These are phyloP conservation scores for Mycena galericulata DNA, from an alignment of 768 basidiomycete genomes.

Conservation along the genomic window DNA sequence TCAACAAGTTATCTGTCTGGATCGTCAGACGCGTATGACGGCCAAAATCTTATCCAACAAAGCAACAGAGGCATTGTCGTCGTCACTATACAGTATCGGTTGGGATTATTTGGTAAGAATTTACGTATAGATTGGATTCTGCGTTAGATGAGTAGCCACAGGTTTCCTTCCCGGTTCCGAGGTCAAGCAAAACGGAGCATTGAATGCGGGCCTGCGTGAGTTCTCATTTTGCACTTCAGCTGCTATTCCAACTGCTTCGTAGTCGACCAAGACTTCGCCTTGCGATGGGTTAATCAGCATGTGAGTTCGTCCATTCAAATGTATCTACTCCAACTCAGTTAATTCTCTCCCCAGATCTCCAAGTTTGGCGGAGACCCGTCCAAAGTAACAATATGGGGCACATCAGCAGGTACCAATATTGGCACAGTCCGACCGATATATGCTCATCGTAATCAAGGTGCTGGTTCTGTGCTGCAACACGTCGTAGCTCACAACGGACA, in stretches of 20 bases:
- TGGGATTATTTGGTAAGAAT: constrained; percentile 20
- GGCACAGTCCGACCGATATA: background rate
- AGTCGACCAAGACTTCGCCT: constrained; percentile 46
- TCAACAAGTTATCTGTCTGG: constrained; percentile 1
- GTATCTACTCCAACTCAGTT: too few relatives aligned
- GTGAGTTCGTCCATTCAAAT: constrained; percentile 34
- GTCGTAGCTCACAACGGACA: constrained; percentile 47
- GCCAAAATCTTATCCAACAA: constrained; percentile 14
- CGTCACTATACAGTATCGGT: constrained; percentile 22
- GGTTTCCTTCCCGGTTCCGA: constrained; percentile 45
- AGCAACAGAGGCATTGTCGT: constrained; percentile 9
- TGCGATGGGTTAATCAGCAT: constrained; percentile 45
- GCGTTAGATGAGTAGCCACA: too few relatives aligned
- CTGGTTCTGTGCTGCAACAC: constrained; percentile 48
- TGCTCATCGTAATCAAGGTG: constrained; percentile 33
- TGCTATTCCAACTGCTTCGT: background rate
- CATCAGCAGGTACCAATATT: constrained; percentile 36
- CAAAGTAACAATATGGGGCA: constrained; percentile 43
- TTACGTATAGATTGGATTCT: too few relatives aligned
- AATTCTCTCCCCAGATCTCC: constrained; percentile 12
- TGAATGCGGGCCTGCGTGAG: constrained; percentile 45
- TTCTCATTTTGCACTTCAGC: background rate
- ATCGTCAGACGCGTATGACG: constrained; percentile 18
- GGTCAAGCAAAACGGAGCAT: constrained; percentile 40
- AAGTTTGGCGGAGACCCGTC: constrained; percentile 34